Conservation (phyloP, 306 rosid genomes). For the Ormosia semicastrata region DNA sequence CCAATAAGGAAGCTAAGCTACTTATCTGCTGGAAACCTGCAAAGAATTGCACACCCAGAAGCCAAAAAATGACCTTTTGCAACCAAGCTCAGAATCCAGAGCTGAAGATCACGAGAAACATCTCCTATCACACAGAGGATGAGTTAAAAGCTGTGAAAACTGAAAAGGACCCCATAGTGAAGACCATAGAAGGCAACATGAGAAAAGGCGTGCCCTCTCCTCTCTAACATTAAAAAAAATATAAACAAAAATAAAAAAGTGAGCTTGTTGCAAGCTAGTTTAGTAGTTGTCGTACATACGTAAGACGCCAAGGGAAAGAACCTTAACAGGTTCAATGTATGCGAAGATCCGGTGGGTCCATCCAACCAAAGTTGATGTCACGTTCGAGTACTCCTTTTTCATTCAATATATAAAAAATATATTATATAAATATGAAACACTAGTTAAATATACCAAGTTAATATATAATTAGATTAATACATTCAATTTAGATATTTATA, state of each 20-base stretch:
- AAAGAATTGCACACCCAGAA: neutral
- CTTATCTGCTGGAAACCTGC: constrained; percentile 47
- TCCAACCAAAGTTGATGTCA: neutral
- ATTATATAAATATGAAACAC: too few relatives aligned
- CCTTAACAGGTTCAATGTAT: constrained; percentile 37
- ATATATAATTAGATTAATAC: too few relatives aligned
- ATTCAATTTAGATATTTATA: too few relatives aligned
- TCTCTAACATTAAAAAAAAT: neutral
- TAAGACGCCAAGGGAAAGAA: neutral
- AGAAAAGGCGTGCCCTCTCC: neutral
- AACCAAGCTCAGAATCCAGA: constrained; percentile 36
- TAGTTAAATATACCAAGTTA: too few relatives aligned
- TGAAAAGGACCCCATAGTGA: neutral
- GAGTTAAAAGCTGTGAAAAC: constrained; percentile 18
- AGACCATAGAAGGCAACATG: neutral
- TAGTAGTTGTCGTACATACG: neutral
- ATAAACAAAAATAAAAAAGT: neutral
- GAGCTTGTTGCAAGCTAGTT: neutral
- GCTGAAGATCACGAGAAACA: constrained; percentile 36
- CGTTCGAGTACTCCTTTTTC: neutral
- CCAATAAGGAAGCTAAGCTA: constrained; percentile 25
- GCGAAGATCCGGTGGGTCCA: constrained; percentile 31
- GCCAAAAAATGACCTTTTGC: constrained; percentile 15
- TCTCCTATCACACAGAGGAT: neutral
- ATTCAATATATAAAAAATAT: neutral